Percentiles rank a stretch among this genome's conserved stretches.
Conservation (phyloP, 805 yeast species). For the Citeromyces nyonsensis region DNA sequence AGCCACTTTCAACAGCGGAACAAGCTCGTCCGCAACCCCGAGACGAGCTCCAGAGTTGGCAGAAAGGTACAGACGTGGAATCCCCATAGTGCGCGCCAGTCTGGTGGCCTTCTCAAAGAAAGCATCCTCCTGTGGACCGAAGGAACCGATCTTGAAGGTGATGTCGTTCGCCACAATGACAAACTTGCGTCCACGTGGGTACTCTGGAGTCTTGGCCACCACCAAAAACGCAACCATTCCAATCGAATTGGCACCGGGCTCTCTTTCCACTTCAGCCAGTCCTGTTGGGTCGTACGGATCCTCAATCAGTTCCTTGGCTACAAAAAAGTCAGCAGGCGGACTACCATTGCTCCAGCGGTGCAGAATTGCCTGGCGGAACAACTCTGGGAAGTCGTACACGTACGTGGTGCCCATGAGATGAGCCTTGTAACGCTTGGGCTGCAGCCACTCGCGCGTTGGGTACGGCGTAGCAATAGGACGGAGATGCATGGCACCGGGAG, state of each 20-base stretch:
- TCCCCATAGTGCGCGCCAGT: constrained; percentile 76
- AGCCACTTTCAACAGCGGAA: constrained; percentile 79
- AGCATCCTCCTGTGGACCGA: constrained; percentile 91
- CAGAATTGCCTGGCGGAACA: constrained; percentile 84
- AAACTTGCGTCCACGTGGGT: constrained; percentile 91
- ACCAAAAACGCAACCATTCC: constrained; percentile 98
- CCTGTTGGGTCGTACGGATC: constrained; percentile 52
- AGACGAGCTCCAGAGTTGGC: constrained; percentile 99
- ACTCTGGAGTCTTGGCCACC: constrained; percentile 88
- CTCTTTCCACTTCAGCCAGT: constrained; percentile 81
- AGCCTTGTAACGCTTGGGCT: constrained; percentile 97
- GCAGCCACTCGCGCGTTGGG: constrained; percentile 95
- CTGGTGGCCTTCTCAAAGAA: constrained; percentile 90
- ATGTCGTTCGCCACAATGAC: constrained; percentile 93
- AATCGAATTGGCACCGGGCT: constrained; percentile 87
- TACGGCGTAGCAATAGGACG: constrained; percentile 93
- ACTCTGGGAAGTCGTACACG: constrained; percentile 97
- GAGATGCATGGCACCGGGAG: constrained; percentile 95
- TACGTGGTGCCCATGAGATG: constrained; percentile 97
- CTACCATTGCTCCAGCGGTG: constrained; percentile 71
- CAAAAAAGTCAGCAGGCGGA: constrained; percentile 66
- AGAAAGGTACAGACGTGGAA: constrained; percentile 89
- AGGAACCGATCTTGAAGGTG: constrained; percentile 95
- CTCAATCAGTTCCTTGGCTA: constrained; percentile 66
- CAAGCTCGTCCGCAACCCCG: constrained; percentile 92